Evolutionary conservation across 305 asterid species (phyloP).

Genomic region (Fraxinus latifolia): DNA sequence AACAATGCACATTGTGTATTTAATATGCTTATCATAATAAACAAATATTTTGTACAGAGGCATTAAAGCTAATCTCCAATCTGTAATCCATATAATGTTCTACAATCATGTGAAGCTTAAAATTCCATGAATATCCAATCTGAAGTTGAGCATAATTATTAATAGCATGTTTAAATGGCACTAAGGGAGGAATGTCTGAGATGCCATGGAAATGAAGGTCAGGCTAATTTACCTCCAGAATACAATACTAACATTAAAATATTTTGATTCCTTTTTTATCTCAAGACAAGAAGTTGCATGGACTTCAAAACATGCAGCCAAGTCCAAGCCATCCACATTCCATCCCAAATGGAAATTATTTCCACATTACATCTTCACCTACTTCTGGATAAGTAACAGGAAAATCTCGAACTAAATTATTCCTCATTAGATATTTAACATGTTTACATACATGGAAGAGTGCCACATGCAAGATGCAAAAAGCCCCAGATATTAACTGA

Average conservation of each 20-base stretch:
- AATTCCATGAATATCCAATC: not conserved
- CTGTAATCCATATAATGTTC: not conserved
- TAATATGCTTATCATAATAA: not conserved
- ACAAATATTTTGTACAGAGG: not conserved
- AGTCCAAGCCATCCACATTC: not conserved
- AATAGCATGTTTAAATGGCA: not conserved
- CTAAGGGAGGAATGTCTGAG: not conserved
- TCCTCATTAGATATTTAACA: not conserved
- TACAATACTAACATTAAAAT: not conserved
- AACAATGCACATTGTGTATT: conserved; percentile 18
- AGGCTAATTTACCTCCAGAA: not conserved
- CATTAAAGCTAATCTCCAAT: not conserved
- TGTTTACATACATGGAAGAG: not conserved
- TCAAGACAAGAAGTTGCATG: not conserved
- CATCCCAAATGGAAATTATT: not conserved
- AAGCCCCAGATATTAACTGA: not conserved
- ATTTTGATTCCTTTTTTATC: not conserved
- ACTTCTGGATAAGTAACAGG: not conserved
- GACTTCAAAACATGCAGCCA: not conserved
- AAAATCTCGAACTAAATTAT: not conserved
- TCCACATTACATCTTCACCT: not conserved
- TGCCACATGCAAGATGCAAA: not conserved
- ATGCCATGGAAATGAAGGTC: not conserved
- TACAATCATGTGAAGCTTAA: not conserved
- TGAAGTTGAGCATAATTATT: not conserved